Percentiles rank a stretch among this genome's conserved stretches.
These are phyloP conservation scores for Raphanus hybrid DNA, from an alignment of 441 rosid genomes.

Conservation along the genomic window DNA sequence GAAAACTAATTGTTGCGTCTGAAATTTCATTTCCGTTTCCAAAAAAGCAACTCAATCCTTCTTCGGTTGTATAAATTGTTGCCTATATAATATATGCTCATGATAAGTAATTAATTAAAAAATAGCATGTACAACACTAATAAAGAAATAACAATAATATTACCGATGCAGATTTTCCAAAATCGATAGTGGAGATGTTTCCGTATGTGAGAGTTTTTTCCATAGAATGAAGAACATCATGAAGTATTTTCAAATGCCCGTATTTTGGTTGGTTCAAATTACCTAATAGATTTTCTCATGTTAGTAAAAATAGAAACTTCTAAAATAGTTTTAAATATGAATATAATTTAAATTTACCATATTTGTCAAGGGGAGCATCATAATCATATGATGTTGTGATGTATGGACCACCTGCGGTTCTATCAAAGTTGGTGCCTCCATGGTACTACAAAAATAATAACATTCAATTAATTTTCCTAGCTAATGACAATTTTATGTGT, in stretches of 20 bases:
- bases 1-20: constrained; percentile 40
- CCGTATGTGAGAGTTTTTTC: neutral
- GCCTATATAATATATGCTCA: neutral
- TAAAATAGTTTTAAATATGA: neutral
- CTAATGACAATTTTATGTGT: neutral
- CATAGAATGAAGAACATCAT: neutral
- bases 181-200: constrained; percentile 37
- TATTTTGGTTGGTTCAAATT: constrained; percentile 70
- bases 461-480: neutral
- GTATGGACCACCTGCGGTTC: constrained; percentile 57
- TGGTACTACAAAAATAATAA: neutral
- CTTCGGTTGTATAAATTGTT: constrained; percentile 41
- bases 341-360: constrained; percentile 44
- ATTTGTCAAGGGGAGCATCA: constrained; percentile 81
- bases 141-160: neutral
- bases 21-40: constrained; percentile 46
- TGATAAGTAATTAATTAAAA: neutral
- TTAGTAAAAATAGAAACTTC: no score
- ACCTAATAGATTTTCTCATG: constrained; percentile 41
- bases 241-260: constrained; percentile 34
- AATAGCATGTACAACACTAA: neutral
- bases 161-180: constrained; percentile 49
- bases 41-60: constrained; percentile 57
- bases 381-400: constrained; percentile 54
- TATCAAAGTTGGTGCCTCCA: constrained; percentile 62